A percentile compares a stretch with the other conserved stretches of the same genome.
phyloP scores from a whole-genome alignment of 441 rosid genomes.

The Manihot esculenta region DNA sequence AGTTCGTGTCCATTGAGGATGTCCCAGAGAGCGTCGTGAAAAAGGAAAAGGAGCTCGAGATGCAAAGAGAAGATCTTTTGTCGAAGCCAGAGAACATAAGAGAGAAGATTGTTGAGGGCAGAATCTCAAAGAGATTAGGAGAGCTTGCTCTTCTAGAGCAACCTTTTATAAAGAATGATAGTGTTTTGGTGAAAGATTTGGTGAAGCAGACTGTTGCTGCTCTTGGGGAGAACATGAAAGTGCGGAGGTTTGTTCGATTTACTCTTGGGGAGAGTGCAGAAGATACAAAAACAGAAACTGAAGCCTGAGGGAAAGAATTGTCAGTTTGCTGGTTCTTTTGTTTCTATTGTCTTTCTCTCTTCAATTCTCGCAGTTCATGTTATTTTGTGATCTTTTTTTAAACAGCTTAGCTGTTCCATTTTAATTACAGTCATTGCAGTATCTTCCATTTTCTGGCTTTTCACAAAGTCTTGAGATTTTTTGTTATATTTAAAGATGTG shows the following conservation, averaged over 20 bases:
- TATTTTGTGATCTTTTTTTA: neutral
- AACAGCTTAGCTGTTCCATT: neutral
- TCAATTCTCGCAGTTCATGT: neutral
- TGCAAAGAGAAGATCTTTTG: slow-evolving; percentile 85
- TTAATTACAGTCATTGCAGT: slow-evolving; percentile 9
- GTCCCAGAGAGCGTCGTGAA: slow-evolving; percentile 47
- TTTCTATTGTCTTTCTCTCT: neutral
- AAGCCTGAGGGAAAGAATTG: slow-evolving; percentile 11
- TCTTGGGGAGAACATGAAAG: slow-evolving; percentile 78
- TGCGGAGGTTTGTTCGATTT: slow-evolving; percentile 61
- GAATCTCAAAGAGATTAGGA: slow-evolving; percentile 77
- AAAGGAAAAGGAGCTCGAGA: slow-evolving; percentile 80
- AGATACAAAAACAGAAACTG: slow-evolving; percentile 25
- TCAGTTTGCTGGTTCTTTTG: no score
- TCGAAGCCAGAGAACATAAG: slow-evolving; percentile 85
- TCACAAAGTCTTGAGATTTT: neutral
- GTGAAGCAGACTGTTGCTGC: slow-evolving; percentile 82
- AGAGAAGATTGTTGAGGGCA: slow-evolving; percentile 83
- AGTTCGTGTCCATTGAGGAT: slow-evolving; percentile 69
- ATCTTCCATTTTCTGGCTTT: neutral
- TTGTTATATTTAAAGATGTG: slow-evolving; percentile 5
- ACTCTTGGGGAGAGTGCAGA: slow-evolving; percentile 64
- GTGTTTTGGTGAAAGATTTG: slow-evolving; percentile 66
- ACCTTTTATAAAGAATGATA: slow-evolving; percentile 69
- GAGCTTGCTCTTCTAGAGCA: slow-evolving; percentile 79